Percentiles rank a stretch among this genome's conserved stretches.
Conservation (phyloP, 345 rosid species). For the Alliaria petiolata region DNA sequence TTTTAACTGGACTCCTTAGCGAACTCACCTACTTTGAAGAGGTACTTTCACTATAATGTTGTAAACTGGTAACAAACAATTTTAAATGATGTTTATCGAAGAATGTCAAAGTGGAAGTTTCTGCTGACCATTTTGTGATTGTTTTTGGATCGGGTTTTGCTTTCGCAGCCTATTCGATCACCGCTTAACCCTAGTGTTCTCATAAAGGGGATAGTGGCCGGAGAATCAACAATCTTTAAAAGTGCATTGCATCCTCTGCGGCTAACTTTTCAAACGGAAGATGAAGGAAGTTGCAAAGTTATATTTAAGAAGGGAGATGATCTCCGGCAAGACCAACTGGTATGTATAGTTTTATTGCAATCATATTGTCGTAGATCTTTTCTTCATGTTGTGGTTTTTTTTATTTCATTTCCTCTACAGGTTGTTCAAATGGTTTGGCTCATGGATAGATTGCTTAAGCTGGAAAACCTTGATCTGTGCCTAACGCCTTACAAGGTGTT, state of each 20-base stretch:
- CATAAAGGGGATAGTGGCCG: constrained; percentile 84
- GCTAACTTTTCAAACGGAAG: constrained; percentile 74
- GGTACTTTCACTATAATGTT: constrained; percentile 44
- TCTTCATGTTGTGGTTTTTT: neutral
- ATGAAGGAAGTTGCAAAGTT: constrained; percentile 72
- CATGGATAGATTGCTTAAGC: constrained; percentile 95
- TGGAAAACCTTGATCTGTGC: constrained; percentile 91
- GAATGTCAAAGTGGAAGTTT: constrained; percentile 1
- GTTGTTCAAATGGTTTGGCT: constrained; percentile 99
- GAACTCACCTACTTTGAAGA: constrained; percentile 96
- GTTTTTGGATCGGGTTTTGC: constrained; percentile 16
- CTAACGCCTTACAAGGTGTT: constrained; percentile 92
- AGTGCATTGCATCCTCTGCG: constrained; percentile 91
- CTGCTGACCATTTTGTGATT: constrained; percentile 10
- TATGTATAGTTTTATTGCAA: constrained; percentile 15
- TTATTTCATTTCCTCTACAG: constrained; percentile 15
- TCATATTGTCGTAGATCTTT: neutral
- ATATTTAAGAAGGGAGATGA: constrained; percentile 99
- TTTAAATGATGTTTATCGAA: constrained; percentile 5
- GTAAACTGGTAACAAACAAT: constrained; percentile 7
- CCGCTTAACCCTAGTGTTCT: constrained; percentile 78
- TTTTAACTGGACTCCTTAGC: constrained; percentile 91
- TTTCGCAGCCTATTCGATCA: constrained; percentile 83
- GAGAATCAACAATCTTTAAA: constrained; percentile 93
- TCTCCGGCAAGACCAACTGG: constrained; percentile 98